Percentiles rank a stretch among this genome's conserved stretches.
Conservation (phyloP, 495 filamentous ascomycete species). For the Lophiostoma macrostomum region DNA sequence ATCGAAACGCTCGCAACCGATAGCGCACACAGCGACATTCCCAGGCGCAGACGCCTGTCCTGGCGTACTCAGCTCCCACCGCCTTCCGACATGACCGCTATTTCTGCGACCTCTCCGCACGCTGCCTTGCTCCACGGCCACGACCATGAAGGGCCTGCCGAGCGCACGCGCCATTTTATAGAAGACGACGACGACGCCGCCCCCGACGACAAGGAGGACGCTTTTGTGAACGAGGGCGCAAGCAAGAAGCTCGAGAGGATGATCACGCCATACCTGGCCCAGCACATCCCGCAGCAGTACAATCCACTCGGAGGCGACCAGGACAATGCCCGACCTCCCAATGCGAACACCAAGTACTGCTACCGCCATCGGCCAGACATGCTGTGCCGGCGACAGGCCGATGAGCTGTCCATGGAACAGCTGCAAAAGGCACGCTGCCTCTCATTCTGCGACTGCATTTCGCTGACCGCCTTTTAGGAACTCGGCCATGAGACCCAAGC, state of each 20-base stretch:
- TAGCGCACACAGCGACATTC: background rate
- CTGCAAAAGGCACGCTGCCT: slow-evolving; percentile 68
- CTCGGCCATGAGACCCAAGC: slow-evolving; percentile 74
- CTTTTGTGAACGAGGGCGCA: slow-evolving; percentile 14
- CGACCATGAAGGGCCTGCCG: slow-evolving; percentile 24
- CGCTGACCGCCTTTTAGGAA: slow-evolving; percentile 51
- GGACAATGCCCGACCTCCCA: slow-evolving; percentile 5
- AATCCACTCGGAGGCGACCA: slow-evolving; percentile 25
- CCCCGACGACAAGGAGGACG: slow-evolving; percentile 11
- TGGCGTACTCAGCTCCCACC: slow-evolving; percentile 17
- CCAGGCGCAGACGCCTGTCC: slow-evolving; percentile 20
- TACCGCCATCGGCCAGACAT: slow-evolving; percentile 93
- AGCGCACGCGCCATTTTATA: slow-evolving; percentile 5
- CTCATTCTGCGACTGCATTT: slow-evolving; percentile 14
- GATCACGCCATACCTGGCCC: slow-evolving; percentile 36
- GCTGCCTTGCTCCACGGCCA: slow-evolving; percentile 31
- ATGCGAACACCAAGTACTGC: slow-evolving; percentile 80
- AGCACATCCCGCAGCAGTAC: slow-evolving; percentile 38
- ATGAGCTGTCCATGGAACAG: slow-evolving; percentile 93
- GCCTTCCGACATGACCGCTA: background rate
- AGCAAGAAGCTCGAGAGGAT: slow-evolving; percentile 26
- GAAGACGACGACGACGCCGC: slow-evolving; percentile 1
- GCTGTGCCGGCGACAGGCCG: slow-evolving; percentile 86
- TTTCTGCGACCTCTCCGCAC: slow-evolving; percentile 15
- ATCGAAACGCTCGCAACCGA: slow-evolving; percentile 18